Conservation (phyloP, 108 stramenopile species). For the Cyclostephanos tholiformis region DNA sequence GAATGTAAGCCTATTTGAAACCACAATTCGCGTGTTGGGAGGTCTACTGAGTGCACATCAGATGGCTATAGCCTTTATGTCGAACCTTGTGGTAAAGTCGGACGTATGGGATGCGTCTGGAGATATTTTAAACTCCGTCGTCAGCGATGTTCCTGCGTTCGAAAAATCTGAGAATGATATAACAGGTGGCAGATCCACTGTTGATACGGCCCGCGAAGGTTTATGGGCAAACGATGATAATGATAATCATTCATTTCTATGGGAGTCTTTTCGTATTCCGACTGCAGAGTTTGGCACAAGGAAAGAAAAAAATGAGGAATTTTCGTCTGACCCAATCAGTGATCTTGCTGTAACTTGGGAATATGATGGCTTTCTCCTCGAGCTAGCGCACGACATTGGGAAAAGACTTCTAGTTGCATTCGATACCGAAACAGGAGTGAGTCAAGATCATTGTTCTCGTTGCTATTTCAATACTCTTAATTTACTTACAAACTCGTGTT, state of each 20-base stretch:
- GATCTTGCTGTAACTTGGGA: constrained; percentile 40
- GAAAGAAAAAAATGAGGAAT: neutral
- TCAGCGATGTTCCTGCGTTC: neutral
- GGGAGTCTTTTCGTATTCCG: constrained; percentile 11
- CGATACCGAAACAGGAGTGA: constrained; percentile 76
- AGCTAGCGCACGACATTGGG: constrained; percentile 81
- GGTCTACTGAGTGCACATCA: constrained; percentile 92
- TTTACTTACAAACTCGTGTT: neutral
- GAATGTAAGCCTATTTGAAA: constrained; percentile 93
- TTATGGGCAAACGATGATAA: constrained; percentile 4
- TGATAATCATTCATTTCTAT: constrained; percentile 15
- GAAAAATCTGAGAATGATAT: neutral
- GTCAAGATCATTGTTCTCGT: neutral
- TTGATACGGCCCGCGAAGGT: neutral
- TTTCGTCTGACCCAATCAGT: constrained; percentile 5
- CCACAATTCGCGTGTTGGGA: constrained; percentile 91
- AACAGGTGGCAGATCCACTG: neutral
- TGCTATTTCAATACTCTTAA: neutral
- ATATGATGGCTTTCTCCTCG: constrained; percentile 83
- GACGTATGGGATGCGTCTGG: constrained; percentile 57
- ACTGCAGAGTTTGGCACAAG: neutral
- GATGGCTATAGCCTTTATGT: constrained; percentile 66
- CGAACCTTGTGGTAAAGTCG: constrained; percentile 28
- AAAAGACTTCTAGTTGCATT: constrained; percentile 84
- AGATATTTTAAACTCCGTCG: constrained; percentile 25